Base-by-base conservation (phyloP, 139 green algal species). In the Chlamydomonas urium region DNA sequence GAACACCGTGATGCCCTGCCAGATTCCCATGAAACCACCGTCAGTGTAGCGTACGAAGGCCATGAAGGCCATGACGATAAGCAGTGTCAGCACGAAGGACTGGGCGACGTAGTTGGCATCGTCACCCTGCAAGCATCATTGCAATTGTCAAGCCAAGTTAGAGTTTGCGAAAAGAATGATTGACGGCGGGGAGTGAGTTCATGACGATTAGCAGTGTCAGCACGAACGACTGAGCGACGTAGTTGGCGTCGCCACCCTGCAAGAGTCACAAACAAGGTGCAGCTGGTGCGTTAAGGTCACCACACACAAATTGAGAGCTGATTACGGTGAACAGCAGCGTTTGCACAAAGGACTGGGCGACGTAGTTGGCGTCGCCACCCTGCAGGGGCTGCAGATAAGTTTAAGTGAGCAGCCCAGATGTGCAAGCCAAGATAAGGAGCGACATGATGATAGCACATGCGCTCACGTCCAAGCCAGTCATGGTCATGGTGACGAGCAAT, bases 171-270 rank as follows among this genome's bases (percentile, higher is more conserved):
- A n/a, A n/a, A n/a, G n/a, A n/a, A n/a, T n/a, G n/a, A n/a, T n/a
- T n/a, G n/a, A n/a, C n/a, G n/a, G n/a, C n/a, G n/a, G n/a, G n/a
- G n/a, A n/a, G n/a, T n/a, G n/a, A n/a, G n/a, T n/a, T n/a, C n/a
- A n/a, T 24, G 10, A 67, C 60, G 10, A 45, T 31, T 4, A 23
- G 19, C 32, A 67, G 60, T n/a, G 60, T 67, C n/a, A 42, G 5
- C 31, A 67, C 29, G 29, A 67, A 67, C 8, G 60, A 67, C 60
- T 42, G 14, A 4, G 60, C 60, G 14, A 67, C 60, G 60, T 67
- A 67, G 29, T 42, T 42, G 17, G 33, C 60, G 17, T 67, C 60
- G 23, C 60, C 60, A 45, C 26, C 60, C 60, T 67, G 60, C 4
- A 26, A 8, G 60, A n/a, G n/a, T n/a, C n/a, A n/a, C n/a, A n/a